Conservation (phyloP, 208 protist species). For the Leishmania martiniquensis region DNA sequence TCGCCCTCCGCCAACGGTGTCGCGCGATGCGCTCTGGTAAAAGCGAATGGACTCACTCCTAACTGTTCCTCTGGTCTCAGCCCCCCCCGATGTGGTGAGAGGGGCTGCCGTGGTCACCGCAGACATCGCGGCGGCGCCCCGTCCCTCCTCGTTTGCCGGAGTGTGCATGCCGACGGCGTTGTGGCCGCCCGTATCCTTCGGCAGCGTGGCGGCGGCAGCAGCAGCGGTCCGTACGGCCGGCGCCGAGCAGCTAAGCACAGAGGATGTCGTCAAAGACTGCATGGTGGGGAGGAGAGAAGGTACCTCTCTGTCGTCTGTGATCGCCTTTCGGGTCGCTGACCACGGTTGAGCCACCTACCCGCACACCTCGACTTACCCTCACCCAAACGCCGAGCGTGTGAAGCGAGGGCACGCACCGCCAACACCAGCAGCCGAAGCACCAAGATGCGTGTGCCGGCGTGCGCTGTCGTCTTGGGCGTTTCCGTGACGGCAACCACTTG, state of each 20-base stretch:
- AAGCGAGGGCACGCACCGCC: no score
- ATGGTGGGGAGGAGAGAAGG: neutral
- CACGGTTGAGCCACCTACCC: neutral
- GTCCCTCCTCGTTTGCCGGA: neutral
- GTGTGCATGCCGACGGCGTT: neutral
- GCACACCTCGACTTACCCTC: neutral
- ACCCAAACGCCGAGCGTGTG: neutral
- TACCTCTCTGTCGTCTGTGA: neutral
- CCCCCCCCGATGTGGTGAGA: neutral
- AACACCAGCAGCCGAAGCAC: neutral
- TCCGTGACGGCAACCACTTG: neutral
- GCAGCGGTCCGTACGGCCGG: neutral
- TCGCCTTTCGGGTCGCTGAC: neutral
- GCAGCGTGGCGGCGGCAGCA: neutral
- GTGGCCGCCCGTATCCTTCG: neutral
- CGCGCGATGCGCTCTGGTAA: neutral
- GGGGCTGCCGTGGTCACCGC: no score
- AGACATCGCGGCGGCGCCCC: neutral
- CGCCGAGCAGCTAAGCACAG: neutral
- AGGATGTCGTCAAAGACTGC: slow-evolving; percentile 1
- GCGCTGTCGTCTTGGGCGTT: neutral
- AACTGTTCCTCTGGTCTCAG: neutral
- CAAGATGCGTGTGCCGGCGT: neutral
- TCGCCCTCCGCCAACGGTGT: neutral
- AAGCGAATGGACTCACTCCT: neutral